phyloP scores from a whole-genome alignment of 106 monocot species.

The Acorus gramineus region DNA sequence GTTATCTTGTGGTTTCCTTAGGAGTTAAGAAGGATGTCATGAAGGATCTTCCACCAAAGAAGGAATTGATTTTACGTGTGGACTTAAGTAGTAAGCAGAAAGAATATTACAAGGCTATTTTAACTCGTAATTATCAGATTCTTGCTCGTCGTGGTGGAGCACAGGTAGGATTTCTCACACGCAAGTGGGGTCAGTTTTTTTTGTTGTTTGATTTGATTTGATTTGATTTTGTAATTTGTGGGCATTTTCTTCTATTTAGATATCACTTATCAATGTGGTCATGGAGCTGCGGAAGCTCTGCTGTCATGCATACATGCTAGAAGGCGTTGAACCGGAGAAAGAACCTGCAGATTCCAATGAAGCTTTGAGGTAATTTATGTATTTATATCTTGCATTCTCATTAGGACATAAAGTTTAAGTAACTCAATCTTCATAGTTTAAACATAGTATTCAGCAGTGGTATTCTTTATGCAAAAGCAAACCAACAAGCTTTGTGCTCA shows the following conservation, averaged over 20 bases:
- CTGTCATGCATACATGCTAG: constrained; percentile 93
- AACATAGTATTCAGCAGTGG: no score
- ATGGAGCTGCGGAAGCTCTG: constrained; percentile 99
- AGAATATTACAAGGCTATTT: constrained; percentile 97
- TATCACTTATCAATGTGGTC: constrained; percentile 98
- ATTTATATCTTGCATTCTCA: not conserved
- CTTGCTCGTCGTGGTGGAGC: constrained; percentile 88
- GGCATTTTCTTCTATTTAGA: constrained; percentile 32
- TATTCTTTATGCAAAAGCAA: no score
- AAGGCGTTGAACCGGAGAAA: constrained; percentile 80
- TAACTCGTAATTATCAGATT: constrained; percentile 91
- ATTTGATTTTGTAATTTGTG: constrained; percentile 1
- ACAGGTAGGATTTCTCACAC: constrained; percentile 43
- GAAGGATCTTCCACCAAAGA: constrained; percentile 98
- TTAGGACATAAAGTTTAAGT: no score
- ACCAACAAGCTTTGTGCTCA: no score
- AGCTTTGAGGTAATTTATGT: constrained; percentile 56
- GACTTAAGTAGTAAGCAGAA: constrained; percentile 89
- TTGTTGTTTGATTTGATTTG: constrained; percentile 5
- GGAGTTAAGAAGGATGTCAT: constrained; percentile 99
- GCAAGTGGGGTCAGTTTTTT: not conserved
- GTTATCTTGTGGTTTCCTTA: constrained; percentile 1
- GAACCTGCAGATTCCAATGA: constrained; percentile 67
- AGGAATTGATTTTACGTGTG: constrained; percentile 93
- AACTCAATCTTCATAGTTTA: no score